A percentile compares a stretch with the other conserved stretches of the same genome.
Conservation (phyloP, 768 basidiomycete species). For the Mycena polygramma region DNA sequence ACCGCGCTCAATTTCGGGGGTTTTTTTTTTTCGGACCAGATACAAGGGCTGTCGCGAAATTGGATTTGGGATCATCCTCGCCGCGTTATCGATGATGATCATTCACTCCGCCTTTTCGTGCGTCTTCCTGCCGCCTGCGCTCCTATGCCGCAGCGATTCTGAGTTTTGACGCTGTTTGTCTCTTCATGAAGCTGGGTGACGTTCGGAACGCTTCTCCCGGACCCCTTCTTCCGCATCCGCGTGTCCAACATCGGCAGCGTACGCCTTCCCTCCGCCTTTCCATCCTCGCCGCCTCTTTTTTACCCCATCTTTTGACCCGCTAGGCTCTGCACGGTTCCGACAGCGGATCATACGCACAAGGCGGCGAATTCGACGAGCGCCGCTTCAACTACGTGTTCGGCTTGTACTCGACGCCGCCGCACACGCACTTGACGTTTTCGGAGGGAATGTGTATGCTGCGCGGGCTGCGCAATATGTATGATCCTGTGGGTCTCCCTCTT, state of each 20-base stretch:
- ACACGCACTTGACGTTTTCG: constrained; percentile 53
- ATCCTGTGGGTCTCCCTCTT: constrained; percentile 45
- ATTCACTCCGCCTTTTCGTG: constrained; percentile 58
- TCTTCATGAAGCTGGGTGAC: constrained; percentile 28
- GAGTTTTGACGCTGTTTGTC: no score
- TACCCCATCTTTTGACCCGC: not conserved
- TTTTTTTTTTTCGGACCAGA: not conserved
- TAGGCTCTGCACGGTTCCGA: constrained; percentile 62
- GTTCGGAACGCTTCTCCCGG: constrained; percentile 54
- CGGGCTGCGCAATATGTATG: constrained; percentile 55
- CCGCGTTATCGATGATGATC: constrained; percentile 49
- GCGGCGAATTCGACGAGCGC: constrained; percentile 55
- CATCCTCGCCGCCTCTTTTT: not conserved
- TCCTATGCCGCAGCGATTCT: not conserved
- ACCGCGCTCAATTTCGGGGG: not conserved
- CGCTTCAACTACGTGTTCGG: constrained; percentile 57
- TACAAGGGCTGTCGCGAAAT: constrained; percentile 55
- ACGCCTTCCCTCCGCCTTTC: constrained; percentile 15
- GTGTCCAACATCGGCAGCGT: constrained; percentile 56
- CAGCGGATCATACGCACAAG: constrained; percentile 50
- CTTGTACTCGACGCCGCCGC: constrained; percentile 56
- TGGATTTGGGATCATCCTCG: constrained; percentile 53
- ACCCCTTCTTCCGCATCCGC: constrained; percentile 59
- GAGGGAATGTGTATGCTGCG: constrained; percentile 56
- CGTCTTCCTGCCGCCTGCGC: constrained; percentile 38